These are phyloP conservation scores for Alternaria consortialis DNA, from an alignment of 2,329 filamentous ascomycete species.

Conservation along the genomic window DNA sequence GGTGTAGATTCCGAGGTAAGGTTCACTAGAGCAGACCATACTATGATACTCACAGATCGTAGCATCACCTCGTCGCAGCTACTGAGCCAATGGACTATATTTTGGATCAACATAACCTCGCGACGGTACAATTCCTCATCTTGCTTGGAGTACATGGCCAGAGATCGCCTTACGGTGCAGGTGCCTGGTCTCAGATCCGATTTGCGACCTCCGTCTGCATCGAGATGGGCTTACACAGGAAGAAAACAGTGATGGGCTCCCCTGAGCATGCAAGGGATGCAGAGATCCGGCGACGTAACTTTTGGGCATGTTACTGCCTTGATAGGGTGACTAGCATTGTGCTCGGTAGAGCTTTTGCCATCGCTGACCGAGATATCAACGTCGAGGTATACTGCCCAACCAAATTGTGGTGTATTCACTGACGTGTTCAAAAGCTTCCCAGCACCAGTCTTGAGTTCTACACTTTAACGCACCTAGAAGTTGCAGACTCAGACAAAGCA, in stretches of 20 bases:
- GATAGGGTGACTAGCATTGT: conserved; percentile 38
- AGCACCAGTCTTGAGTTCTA: conserved; percentile 30
- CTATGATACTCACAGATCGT: not conserved
- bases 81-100: conserved; percentile 38
- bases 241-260: conserved; percentile 30
- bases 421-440: conserved; percentile 26
- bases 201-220: conserved; percentile 40
- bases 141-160: conserved; percentile 39
- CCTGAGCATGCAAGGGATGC: conserved; percentile 25
- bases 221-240: conserved; percentile 39
- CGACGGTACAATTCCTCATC: conserved; percentile 37
- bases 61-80: conserved; percentile 33
- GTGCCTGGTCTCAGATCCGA: conserved; percentile 39
- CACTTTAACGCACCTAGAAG: conserved; percentile 33
- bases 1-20: conserved; percentile 36
- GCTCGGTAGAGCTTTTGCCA: conserved; percentile 37
- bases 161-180: conserved; percentile 39
- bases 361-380: conserved; percentile 40
- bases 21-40: not conserved
- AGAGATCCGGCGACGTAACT: conserved; percentile 35
- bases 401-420: not conserved
- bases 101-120: conserved; percentile 34
- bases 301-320: conserved; percentile 41
- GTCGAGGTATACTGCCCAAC: conserved; percentile 29
- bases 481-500: conserved; percentile 15